Conservation (phyloP, 805 yeast genomes). For the Yamadazyma laniorum region DNA sequence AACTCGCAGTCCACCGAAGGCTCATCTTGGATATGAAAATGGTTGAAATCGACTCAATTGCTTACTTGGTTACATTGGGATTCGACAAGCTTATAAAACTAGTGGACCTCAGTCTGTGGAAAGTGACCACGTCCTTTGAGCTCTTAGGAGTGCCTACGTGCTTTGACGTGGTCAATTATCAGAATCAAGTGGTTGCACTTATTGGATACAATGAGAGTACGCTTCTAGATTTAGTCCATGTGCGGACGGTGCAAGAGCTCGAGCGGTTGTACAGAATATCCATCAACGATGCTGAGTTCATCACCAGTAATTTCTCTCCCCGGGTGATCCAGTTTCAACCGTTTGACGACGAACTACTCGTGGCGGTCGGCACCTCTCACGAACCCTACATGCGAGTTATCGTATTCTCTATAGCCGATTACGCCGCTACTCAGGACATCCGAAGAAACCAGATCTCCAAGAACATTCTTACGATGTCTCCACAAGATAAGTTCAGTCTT, state of each 20-base stretch:
- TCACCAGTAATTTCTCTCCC: slow-evolving; percentile 62
- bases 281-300: slow-evolving; percentile 70
- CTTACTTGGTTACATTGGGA: slow-evolving; percentile 54
- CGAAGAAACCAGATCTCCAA: slow-evolving; percentile 26
- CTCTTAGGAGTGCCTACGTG: slow-evolving; percentile 54
- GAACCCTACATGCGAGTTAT: slow-evolving; percentile 73
- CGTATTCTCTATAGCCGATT: slow-evolving; percentile 46
- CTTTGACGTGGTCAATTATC: slow-evolving; percentile 33
- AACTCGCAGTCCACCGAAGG: slow-evolving; percentile 32
- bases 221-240: slow-evolving; percentile 37
- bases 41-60: slow-evolving; percentile 16
- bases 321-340: slow-evolving; percentile 26
- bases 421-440: slow-evolving; percentile 16
- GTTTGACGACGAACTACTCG: slow-evolving; percentile 29
- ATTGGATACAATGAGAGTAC: slow-evolving; percentile 63
- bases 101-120: slow-evolving; percentile 10
- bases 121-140: slow-evolving; percentile 24
- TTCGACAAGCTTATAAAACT: slow-evolving; percentile 51
- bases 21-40: slow-evolving; percentile 39
- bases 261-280: slow-evolving; percentile 49
- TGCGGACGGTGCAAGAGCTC: slow-evolving; percentile 14
- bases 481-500: slow-evolving; percentile 66
- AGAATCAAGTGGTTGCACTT: slow-evolving; percentile 40
- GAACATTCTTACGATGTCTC: slow-evolving; percentile 48
- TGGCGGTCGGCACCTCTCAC: slow-evolving; percentile 74